Evolutionary conservation across 2,329 filamentous ascomycete genomes (phyloP).

Genomic region (Setomelanomma holmii): DNA sequence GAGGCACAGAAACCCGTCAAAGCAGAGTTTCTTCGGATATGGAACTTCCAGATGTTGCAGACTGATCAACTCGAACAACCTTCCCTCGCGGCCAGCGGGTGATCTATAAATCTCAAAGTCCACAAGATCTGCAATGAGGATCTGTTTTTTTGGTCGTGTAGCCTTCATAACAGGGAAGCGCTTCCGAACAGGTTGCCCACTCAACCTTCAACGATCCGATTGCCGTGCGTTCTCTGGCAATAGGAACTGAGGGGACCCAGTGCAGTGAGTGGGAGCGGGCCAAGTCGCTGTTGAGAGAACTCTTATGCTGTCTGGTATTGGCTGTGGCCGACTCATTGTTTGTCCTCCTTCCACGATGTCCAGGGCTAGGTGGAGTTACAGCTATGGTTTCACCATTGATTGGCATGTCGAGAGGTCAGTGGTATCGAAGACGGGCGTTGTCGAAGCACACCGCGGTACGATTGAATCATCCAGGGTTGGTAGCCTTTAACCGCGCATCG

Average conservation of each 20-base stretch:
- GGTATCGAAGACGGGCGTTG: neutral
- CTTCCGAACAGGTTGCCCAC: constrained; percentile 6
- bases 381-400: neutral
- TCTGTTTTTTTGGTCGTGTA: constrained; percentile 4
- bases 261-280: neutral
- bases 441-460: neutral
- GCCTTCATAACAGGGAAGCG: constrained; percentile 1
- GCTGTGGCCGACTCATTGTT: neutral
- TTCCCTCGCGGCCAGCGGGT: constrained; percentile 1
- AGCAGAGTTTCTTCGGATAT: constrained; percentile 16
- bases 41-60: constrained; percentile 22
- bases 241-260: neutral
- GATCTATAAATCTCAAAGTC: constrained; percentile 37
- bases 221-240: neutral
- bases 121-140: constrained; percentile 23
- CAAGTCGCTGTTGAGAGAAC: neutral
- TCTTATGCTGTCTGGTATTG: neutral
- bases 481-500: no score
- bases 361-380: neutral
- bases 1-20: constrained; percentile 53
- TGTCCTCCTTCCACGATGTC: no score
- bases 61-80: constrained; percentile 14
- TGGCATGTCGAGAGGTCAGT: neutral
- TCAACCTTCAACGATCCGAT: neutral
- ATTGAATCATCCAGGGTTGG: no score